Evolutionary conservation across 441 rosid genomes (phyloP).

Genomic region (Gossypium lobatum): DNA sequence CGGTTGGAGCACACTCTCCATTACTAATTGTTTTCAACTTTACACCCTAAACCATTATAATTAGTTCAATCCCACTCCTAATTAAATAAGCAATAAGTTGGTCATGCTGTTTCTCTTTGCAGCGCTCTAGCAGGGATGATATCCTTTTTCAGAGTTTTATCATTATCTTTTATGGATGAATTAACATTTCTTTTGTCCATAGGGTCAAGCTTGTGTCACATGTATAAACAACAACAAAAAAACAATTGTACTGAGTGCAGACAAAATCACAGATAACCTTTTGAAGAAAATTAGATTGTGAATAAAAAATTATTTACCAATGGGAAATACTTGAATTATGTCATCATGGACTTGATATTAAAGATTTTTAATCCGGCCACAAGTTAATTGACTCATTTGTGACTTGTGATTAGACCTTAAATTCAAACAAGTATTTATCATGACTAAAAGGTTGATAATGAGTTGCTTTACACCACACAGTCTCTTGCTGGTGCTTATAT

Average conservation of each 20-base stretch:
- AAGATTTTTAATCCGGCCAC: not conserved
- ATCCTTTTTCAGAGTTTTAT: not conserved
- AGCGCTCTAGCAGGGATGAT: not conserved
- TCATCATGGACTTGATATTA: slow-evolving; percentile 7
- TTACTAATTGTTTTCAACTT: not conserved
- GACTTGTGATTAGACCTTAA: slow-evolving; percentile 14
- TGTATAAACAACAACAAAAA: not conserved
- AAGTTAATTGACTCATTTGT: slow-evolving; percentile 8
- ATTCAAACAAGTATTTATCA: not conserved
- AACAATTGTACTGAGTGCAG: not conserved
- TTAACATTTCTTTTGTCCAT: not conserved
- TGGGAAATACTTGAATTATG: not conserved
- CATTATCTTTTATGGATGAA: not conserved
- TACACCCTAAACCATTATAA: slow-evolving; percentile 6
- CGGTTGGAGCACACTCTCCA: not conserved
- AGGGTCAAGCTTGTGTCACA: not conserved
- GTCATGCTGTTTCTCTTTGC: slow-evolving; percentile 12
- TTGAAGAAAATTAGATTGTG: not conserved
- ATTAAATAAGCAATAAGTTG: slow-evolving; percentile 8
- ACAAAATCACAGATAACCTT: slow-evolving; percentile 5
- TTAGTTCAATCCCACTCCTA: slow-evolving; percentile 18
- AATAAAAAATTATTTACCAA: not conserved
- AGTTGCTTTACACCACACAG: not conserved
- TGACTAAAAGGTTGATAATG: not conserved
- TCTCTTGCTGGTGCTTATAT: not conserved